Evolutionary conservation across 768 basidiomycete species (phyloP), one percentile per base, ranked within the genome.

Genomic region (Lentinula guzmanii): DNA sequence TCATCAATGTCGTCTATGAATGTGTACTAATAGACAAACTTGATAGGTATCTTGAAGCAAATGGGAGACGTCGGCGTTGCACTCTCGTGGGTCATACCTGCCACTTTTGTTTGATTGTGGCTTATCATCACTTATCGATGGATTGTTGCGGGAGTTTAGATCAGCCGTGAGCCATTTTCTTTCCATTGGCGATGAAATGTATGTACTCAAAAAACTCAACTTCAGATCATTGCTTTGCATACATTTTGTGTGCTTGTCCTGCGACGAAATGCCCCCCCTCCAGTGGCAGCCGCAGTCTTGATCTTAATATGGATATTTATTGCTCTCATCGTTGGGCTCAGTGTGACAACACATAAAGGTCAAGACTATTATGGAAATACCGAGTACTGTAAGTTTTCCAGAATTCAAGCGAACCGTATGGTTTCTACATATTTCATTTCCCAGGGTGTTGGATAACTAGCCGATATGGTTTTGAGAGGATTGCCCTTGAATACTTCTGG

Each of bases 381-480:
- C 3, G 68, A 69, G 35, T 67, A 71, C 54, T 76, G 75, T 75
- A 41, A 58, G 56, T 56, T 10, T 11, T 24, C 13, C 13, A 15
- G 11, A 18, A 21, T 15, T 10, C 15, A 6, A 33, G 42, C 21
- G 18, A 42, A 34, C 7, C 8, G 24, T 51, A 28, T 50, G 11
- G 21, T 24, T 5, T 10, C 16, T 18, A 43, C 33, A 52, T 15
- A 28, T 35, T 13, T 28, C 28, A 35, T 45, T 16, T 21, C 3
- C 6, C 61, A 79, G 77, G 79, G 79, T 80, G 79, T 62, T 80
- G 79, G 79, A 80, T 80, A 39, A 70, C 66, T 7, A 34, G 56
- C 8, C 62, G 65, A 9, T 80, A 70, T 58, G 57, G 42, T 8
- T 64, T 63, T 13, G 67, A 79, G 59, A 70, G 74, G 28, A 77